phyloP scores from a whole-genome alignment of 1,284 basidiomycete species.

The Rhodotorula sp. region DNA sequence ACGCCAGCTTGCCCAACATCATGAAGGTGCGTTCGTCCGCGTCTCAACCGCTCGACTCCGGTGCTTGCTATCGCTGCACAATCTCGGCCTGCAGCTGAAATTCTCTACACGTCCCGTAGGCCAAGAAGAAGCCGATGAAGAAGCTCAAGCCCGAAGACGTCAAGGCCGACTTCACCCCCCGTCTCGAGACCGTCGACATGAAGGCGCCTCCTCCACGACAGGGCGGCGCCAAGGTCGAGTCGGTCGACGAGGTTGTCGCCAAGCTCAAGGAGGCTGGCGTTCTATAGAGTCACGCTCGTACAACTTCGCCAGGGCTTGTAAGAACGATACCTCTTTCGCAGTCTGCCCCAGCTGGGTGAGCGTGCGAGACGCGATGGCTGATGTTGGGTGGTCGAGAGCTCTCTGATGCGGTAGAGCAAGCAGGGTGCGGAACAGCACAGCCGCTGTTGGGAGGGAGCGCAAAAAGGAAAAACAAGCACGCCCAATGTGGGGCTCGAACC shows the following conservation, averaged over 20 bases:
- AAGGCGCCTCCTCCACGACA: constrained; percentile 84
- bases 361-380: too few species aligned
- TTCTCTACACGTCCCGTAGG: constrained; percentile 50
- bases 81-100: neutral
- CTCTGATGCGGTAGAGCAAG: too few species aligned
- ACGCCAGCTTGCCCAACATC: constrained; percentile 90
- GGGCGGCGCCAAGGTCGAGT: constrained; percentile 85
- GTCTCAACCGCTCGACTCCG: neutral
- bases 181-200: constrained; percentile 86
- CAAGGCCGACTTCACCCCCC: constrained; percentile 72
- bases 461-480: neutral
- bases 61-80: too few species aligned
- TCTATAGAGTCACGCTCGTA: constrained; percentile 7
- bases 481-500: constrained; percentile 45
- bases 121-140: constrained; percentile 96
- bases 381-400: too few species aligned
- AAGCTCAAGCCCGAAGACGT: constrained; percentile 79
- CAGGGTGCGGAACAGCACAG: too few species aligned
- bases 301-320: too few species aligned
- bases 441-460: too few species aligned
- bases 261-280: constrained; percentile 69
- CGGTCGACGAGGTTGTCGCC: constrained; percentile 82
- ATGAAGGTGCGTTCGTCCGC: constrained; percentile 68
- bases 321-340: too few species aligned
- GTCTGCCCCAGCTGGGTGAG: too few species aligned